A percentile compares a stretch with the other conserved stretches of the same genome.
Conservation (phyloP, 768 basidiomycete genomes). For the Grammothele lineata region DNA sequence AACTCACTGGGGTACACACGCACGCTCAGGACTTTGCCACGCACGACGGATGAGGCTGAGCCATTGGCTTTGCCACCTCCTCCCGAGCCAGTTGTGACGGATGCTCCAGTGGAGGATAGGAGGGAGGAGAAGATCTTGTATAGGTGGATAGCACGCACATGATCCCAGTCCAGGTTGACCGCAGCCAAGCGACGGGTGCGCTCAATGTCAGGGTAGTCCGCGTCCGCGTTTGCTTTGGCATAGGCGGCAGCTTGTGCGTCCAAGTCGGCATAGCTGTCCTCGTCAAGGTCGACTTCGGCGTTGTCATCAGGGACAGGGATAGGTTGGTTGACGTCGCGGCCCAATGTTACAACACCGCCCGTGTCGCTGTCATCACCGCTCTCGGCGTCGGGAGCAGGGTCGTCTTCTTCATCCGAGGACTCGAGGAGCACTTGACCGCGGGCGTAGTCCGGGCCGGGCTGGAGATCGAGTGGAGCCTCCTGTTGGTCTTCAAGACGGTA, state of each 20-base stretch:
- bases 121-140: slow-evolving; percentile 92
- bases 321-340: slow-evolving; percentile 40
- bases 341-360: slow-evolving; percentile 47
- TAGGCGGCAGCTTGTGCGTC: slow-evolving; percentile 73
- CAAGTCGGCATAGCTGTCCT: slow-evolving; percentile 63
- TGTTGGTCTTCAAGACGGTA: slow-evolving; percentile 64
- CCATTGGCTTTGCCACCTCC: slow-evolving; percentile 12
- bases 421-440: slow-evolving; percentile 85
- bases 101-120: slow-evolving; percentile 50
- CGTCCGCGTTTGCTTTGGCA: slow-evolving; percentile 38
- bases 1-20: slow-evolving; percentile 92
- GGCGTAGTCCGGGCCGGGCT: slow-evolving; percentile 61
- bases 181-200: slow-evolving; percentile 74
- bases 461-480: slow-evolving; percentile 27
- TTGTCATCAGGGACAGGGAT: slow-evolving; percentile 38
- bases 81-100: slow-evolving; percentile 21
- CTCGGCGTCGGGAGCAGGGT: slow-evolving; percentile 21
- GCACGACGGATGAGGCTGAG: slow-evolving; percentile 32
- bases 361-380: slow-evolving; percentile 42
- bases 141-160: slow-evolving; percentile 83
- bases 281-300: slow-evolving; percentile 74
- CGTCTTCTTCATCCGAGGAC: slow-evolving; percentile 78
- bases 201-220: slow-evolving; percentile 37
- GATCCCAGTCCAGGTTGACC: slow-evolving; percentile 98
- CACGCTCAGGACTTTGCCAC: slow-evolving; percentile 72